Base-by-base conservation (phyloP, 352 stramenopile species). In the Elongisporangium anandrum region DNA sequence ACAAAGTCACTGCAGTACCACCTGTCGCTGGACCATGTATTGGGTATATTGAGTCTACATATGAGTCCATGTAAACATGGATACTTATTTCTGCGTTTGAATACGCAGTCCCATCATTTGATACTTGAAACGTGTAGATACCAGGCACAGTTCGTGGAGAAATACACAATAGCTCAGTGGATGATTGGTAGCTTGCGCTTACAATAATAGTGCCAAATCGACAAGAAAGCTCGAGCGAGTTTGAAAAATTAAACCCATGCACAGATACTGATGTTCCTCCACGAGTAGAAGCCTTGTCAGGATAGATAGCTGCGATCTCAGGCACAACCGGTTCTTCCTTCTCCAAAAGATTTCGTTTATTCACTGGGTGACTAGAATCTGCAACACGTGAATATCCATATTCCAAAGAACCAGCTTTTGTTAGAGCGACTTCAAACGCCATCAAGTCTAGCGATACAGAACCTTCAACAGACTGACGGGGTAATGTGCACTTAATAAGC, bases 1-100 rank as follows among this genome's bases (percentile, higher is more conserved):
- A 77, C 4, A 98, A 64, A 23, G 72, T 96, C 13, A 98, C 85
- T 3, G 69, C 59, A 1, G 92, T 98, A 23, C 79, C 89, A 34
- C 90, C 92, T 19, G 64, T 73, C 54, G 83, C 66, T 21, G 90
- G 85, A 0, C 94, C 94, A 34, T 82, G 75, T 2, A 60, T 69
- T 20, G 94, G 94, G 17, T 58, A 63, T 38, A 97, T 88, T 6
- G 68, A 71, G 6, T 86, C 70, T 9, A 96, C 70, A 51, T 81
- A 88, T 0, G 79, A 71, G 54, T 95, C 81, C 3, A 81, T 86
- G 60, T 95, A 90, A 39, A 95, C 83, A 4, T 72, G 61, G 52
- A 98, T 77, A 21, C 68, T 66, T 2, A 69, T 68, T 7, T 72
- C 77, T 34, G 72, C 82, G 29, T 86, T 81, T 26, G 82, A 89